These are phyloP conservation scores for Monosporascus sp. DNA, from an alignment of 2,329 filamentous ascomycete genomes.

Conservation along the genomic window DNA sequence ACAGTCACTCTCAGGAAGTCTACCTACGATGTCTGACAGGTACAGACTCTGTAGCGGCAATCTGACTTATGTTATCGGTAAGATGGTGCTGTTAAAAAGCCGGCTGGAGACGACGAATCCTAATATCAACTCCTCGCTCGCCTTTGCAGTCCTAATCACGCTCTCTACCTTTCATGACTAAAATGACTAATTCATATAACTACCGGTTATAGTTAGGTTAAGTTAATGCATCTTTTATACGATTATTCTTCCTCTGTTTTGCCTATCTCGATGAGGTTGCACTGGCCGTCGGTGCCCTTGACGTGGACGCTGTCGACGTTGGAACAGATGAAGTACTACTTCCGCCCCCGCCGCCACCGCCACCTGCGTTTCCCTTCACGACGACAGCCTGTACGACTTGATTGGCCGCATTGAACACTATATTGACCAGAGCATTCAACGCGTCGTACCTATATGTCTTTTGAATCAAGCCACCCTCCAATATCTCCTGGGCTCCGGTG, in stretches of 20 bases:
- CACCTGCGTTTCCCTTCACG: constrained; percentile 11
- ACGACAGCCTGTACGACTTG: constrained; percentile 43
- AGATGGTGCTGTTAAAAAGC: too few species aligned
- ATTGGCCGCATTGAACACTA: constrained; percentile 42
- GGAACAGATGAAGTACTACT: constrained; percentile 9
- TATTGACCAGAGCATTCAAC: constrained; percentile 41
- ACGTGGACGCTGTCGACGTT: constrained; percentile 7
- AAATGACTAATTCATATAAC: too few species aligned
- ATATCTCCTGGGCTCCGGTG: constrained; percentile 30
- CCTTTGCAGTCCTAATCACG: neutral
- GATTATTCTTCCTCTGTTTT: too few species aligned
- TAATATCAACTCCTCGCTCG: neutral
- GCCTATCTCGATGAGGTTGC: neutral
- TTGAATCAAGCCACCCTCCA: constrained; percentile 31
- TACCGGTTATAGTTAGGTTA: neutral
- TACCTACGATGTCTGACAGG: too few species aligned
- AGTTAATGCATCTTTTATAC: too few species aligned
- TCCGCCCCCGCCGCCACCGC: constrained; percentile 8
- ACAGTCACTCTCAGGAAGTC: too few species aligned
- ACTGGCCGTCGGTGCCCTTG: neutral
- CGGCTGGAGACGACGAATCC: too few species aligned
- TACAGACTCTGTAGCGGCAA: too few species aligned
- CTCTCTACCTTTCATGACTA: too few species aligned
- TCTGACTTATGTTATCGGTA: too few species aligned
- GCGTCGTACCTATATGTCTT: constrained; percentile 43